A percentile compares a stretch with the other conserved stretches of the same genome.
Evolutionary conservation across 345 rosid genomes (phyloP).

Genomic region (Pugionium cornutum): DNA sequence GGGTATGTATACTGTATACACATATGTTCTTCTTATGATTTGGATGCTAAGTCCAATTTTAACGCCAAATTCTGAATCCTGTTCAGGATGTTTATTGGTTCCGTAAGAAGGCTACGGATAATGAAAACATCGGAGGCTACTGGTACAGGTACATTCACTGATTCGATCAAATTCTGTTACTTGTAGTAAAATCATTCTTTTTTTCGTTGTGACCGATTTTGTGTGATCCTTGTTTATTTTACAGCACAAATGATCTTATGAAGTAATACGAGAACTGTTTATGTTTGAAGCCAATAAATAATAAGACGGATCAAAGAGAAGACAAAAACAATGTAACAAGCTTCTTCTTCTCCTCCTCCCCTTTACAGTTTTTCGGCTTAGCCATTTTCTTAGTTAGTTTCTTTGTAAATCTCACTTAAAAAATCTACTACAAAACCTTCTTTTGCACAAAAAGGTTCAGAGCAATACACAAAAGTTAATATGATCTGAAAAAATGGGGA

Average conservation of each 20-base stretch:
- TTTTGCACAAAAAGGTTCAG: slow-evolving; percentile 26
- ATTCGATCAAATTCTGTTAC: slow-evolving; percentile 9
- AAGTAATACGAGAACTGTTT: slow-evolving; percentile 19
- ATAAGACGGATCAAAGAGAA: slow-evolving; percentile 36
- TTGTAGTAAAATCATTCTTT: background rate
- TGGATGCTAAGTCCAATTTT: background rate
- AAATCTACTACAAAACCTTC: slow-evolving; percentile 11
- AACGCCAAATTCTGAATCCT: background rate
- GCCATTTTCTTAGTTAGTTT: slow-evolving; percentile 28
- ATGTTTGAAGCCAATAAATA: slow-evolving; percentile 27
- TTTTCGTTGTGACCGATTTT: slow-evolving; percentile 20
- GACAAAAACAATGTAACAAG: slow-evolving; percentile 36
- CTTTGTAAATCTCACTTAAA: slow-evolving; percentile 31
- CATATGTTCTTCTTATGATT: background rate
- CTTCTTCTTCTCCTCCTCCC: slow-evolving; percentile 31
- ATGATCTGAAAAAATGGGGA: slow-evolving; percentile 19
- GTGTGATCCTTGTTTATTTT: slow-evolving; percentile 8
- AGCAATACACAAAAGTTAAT: slow-evolving; percentile 35
- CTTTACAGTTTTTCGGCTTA: slow-evolving; percentile 28
- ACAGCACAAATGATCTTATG: slow-evolving; percentile 40
- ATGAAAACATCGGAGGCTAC: slow-evolving; percentile 81
- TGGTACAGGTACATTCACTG: slow-evolving; percentile 53
- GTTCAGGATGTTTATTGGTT: slow-evolving; percentile 73
- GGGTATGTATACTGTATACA: slow-evolving; percentile 48
- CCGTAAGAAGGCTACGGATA: slow-evolving; percentile 87